Evolutionary conservation across 1,284 basidiomycete genomes (phyloP).

Genomic region (Puccinia triticina): DNA sequence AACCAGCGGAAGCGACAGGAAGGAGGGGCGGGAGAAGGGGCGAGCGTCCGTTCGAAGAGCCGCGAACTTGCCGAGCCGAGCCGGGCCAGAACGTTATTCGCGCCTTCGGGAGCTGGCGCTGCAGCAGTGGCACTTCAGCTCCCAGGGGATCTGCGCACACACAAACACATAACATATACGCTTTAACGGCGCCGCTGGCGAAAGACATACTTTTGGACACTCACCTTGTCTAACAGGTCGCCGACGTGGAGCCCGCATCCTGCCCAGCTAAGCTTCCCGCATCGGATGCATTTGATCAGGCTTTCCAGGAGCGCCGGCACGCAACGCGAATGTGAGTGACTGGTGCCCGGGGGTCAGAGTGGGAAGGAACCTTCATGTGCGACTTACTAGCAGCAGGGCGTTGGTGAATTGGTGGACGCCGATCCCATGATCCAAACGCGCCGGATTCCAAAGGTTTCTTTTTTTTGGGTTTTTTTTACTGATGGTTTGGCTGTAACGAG

Average conservation of each 20-base stretch:
- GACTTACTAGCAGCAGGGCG: slow-evolving; percentile 4
- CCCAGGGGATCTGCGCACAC: not conserved
- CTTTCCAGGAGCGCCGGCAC: not conserved
- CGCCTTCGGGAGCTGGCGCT: not conserved
- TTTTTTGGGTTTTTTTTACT: not conserved
- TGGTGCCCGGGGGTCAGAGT: not conserved
- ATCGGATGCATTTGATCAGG: not conserved
- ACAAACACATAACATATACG: too few relatives aligned
- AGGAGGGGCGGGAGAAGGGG: too few relatives aligned
- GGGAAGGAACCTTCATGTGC: not conserved
- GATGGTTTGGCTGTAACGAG: not conserved
- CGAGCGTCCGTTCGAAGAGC: too few relatives aligned
- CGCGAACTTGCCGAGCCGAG: too few relatives aligned
- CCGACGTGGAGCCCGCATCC: not conserved
- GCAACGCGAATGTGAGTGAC: not conserved
- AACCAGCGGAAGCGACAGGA: too few relatives aligned
- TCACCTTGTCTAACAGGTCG: not conserved
- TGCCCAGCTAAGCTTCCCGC: not conserved
- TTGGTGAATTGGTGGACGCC: not conserved
- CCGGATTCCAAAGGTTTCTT: not conserved
- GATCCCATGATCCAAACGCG: not conserved
- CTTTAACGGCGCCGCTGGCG: not conserved
- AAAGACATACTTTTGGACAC: not conserved
- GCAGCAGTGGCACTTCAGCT: not conserved
- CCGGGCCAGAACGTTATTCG: too few relatives aligned